Percentiles rank a stretch among this genome's conserved stretches.
phyloP scores from a whole-genome alignment of 106 monocot genomes.

The Dendrobium officinale region DNA sequence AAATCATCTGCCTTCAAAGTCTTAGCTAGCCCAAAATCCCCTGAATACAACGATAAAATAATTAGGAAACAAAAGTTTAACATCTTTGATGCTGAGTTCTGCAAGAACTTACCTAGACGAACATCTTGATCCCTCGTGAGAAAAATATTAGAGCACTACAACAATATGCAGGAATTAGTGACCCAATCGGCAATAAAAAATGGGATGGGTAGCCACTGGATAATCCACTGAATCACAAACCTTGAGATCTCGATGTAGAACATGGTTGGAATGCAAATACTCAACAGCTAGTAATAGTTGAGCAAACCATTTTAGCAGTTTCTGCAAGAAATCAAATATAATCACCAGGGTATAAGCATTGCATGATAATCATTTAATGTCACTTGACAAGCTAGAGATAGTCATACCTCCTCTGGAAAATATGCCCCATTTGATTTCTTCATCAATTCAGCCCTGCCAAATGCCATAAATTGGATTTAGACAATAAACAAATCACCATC shows the following conservation, averaged over 20 bases:
- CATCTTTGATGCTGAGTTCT: not conserved
- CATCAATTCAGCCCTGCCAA: slow-evolving; percentile 78
- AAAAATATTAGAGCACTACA: slow-evolving; percentile 99
- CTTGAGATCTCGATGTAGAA: slow-evolving; percentile 97
- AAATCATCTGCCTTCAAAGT: slow-evolving; percentile 96
- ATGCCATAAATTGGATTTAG: slow-evolving; percentile 4
- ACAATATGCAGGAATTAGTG: slow-evolving; percentile 2
- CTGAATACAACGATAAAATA: slow-evolving; percentile 35
- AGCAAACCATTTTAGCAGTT: slow-evolving; percentile 91
- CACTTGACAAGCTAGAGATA: not conserved
- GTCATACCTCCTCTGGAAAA: slow-evolving; percentile 84
- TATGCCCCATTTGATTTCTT: slow-evolving; percentile 62
- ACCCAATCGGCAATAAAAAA: slow-evolving; percentile 7
- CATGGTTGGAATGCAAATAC: slow-evolving; percentile 94
- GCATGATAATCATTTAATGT: not conserved
- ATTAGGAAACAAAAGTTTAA: not conserved
- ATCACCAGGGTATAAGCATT: not conserved
- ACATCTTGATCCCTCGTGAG: slow-evolving; percentile 92
- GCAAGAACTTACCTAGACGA: slow-evolving; percentile 71
- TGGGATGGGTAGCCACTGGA: not conserved
- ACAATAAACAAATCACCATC: not conserved
- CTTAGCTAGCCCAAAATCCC: slow-evolving; percentile 98
- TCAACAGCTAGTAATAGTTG: slow-evolving; percentile 90
- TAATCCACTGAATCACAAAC: slow-evolving; percentile 26
- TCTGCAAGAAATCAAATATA: slow-evolving; percentile 29